A percentile compares a stretch with the other conserved stretches of the same genome.
Conservation (phyloP, 305 asterid species). For the Fraxinus baroniana region DNA sequence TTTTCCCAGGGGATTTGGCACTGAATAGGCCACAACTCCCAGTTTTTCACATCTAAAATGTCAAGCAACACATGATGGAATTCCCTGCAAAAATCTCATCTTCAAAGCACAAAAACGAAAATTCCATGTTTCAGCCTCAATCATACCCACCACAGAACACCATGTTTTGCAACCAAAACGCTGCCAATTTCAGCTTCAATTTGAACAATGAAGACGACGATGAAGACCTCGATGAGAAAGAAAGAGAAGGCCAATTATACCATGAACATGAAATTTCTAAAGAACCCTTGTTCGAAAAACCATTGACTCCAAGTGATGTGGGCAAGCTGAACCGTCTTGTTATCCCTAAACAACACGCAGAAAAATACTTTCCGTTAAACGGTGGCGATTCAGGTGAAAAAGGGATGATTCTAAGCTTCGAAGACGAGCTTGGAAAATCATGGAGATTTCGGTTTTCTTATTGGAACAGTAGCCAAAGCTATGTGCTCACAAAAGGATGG, state of each 20-base stretch:
- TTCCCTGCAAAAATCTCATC: conserved; percentile 17
- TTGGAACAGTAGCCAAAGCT: conserved; percentile 58
- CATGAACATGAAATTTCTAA: conserved; percentile 24
- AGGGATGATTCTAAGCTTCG: conserved; percentile 41
- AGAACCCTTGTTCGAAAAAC: conserved; percentile 46
- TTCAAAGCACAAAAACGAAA: conserved; percentile 2
- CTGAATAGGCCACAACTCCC: not conserved
- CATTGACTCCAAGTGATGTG: conserved; percentile 53
- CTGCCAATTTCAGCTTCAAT: conserved; percentile 27
- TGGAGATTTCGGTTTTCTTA: conserved; percentile 51
- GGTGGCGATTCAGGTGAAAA: conserved; percentile 36
- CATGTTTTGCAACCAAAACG: not conserved
- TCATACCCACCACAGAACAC: not conserved
- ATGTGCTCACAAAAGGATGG: conserved; percentile 55
- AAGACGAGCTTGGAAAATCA: conserved; percentile 43
- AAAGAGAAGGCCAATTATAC: not conserved
- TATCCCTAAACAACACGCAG: conserved; percentile 53
- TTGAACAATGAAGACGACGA: conserved; percentile 34
- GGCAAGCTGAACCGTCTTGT: conserved; percentile 55
- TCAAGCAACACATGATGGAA: conserved; percentile 28
- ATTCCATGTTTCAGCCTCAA: not conserved
- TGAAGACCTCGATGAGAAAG: conserved; percentile 25
- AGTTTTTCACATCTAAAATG: conserved; percentile 14
- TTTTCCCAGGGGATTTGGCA: not conserved
- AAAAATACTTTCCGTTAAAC: conserved; percentile 42